A percentile compares a stretch with the other conserved stretches of the same genome.
phyloP scores from a whole-genome alignment of 345 rosid genomes.

The Bruguiera parviflora region DNA sequence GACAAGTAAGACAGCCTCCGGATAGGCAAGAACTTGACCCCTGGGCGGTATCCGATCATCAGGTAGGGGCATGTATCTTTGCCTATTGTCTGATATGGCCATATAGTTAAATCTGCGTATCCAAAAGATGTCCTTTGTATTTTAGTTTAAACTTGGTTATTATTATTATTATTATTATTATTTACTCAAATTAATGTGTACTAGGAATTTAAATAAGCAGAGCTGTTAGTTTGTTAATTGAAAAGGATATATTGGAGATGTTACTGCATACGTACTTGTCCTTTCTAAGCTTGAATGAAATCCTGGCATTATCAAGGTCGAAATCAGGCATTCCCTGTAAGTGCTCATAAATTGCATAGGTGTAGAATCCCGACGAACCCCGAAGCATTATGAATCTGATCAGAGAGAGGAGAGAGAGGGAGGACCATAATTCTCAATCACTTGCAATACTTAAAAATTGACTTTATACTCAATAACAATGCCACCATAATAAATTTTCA shows the following conservation, averaged over 20 bases:
- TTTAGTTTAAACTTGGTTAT: not conserved
- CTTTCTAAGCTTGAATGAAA: slow-evolving; percentile 17
- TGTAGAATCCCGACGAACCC: slow-evolving; percentile 22
- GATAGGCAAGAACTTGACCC: slow-evolving; percentile 23
- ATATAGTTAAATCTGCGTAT: slow-evolving; percentile 23
- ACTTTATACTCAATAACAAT: too few relatives aligned
- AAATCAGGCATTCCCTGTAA: slow-evolving; percentile 17
- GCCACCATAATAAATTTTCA: too few relatives aligned
- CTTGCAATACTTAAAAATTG: too few relatives aligned
- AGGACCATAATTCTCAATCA: too few relatives aligned
- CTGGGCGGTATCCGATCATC: slow-evolving; percentile 18
- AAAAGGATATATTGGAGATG: not conserved
- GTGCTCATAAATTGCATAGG: slow-evolving; percentile 22
- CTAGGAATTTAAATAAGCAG: too few relatives aligned
- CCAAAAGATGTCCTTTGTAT: not conserved
- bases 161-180: not conserved
- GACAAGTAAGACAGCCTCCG: slow-evolving; percentile 25
- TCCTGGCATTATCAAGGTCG: slow-evolving; percentile 14
- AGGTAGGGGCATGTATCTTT: slow-evolving; percentile 26
- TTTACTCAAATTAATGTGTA: not conserved
- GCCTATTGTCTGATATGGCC: slow-evolving; percentile 23
- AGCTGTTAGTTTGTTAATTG: not conserved
- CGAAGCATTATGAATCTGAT: slow-evolving; percentile 19
- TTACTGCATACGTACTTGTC: slow-evolving; percentile 5
- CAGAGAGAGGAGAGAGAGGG: not conserved